Evolutionary conservation across 768 basidiomycete genomes (phyloP).

Genomic region (Tephrocybe sp.): DNA sequence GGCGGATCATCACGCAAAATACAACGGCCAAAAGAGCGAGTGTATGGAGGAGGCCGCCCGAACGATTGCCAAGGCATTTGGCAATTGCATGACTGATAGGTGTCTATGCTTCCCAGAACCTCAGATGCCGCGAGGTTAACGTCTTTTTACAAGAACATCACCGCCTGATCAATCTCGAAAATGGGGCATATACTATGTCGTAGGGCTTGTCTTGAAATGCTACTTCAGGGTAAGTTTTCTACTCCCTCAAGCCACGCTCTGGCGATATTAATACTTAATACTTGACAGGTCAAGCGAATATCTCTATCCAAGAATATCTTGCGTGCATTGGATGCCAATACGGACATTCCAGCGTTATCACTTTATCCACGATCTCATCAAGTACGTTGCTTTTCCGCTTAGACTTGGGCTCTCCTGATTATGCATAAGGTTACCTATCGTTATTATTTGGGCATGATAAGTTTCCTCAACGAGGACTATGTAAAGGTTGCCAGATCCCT

Average conservation of each 20-base stretch:
- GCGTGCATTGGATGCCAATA: conserved; percentile 81
- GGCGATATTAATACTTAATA: background rate
- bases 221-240: conserved; percentile 81
- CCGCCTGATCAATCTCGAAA: conserved; percentile 72
- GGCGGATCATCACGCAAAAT: conserved; percentile 63
- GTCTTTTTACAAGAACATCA: conserved; percentile 45
- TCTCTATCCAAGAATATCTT: conserved; percentile 90
- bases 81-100: conserved; percentile 81
- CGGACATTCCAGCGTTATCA: conserved; percentile 76
- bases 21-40: conserved; percentile 54
- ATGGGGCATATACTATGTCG: conserved; percentile 93
- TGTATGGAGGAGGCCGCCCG: conserved; percentile 87
- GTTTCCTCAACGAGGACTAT: conserved; percentile 91
- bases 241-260: conserved; percentile 3
- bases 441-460: conserved; percentile 94
- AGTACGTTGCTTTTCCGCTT: conserved; percentile 34
- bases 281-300: conserved; percentile 77
- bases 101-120: conserved; percentile 10
- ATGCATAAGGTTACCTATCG: conserved; percentile 78
- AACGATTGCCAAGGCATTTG: conserved; percentile 86
- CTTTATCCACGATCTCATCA: conserved; percentile 85
- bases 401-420: conserved; percentile 6
- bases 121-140: background rate
- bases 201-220: conserved; percentile 85
- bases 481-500: conserved; percentile 51